A percentile compares a stretch with the other conserved stretches of the same genome.
These are phyloP conservation scores for Benincasa hispida DNA, from an alignment of 306 rosid genomes.

Conservation along the genomic window DNA sequence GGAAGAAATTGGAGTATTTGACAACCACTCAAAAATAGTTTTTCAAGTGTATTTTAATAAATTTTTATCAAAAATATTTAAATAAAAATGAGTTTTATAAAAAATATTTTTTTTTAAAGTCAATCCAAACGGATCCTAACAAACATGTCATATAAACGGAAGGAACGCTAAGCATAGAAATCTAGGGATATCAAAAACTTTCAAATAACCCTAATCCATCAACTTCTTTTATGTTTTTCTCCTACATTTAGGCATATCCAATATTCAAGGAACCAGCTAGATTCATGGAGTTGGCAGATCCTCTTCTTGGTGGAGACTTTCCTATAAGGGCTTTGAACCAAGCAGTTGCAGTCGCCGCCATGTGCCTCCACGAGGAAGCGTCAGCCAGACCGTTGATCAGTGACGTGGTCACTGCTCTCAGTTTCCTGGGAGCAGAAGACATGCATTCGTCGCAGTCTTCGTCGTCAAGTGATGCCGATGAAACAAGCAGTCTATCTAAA, in stretches of 20 bases:
- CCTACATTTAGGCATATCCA: slow-evolving; percentile 45
- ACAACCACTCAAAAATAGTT: too few relatives aligned
- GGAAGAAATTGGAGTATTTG: too few relatives aligned
- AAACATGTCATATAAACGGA: too few relatives aligned
- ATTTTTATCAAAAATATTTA: too few relatives aligned
- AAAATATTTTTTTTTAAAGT: too few relatives aligned
- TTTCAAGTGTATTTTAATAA: too few relatives aligned
- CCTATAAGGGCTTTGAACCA: slow-evolving; percentile 56
- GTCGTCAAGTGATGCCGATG: not conserved
- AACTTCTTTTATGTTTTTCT: not conserved
- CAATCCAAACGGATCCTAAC: too few relatives aligned
- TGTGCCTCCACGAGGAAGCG: slow-evolving; percentile 86
- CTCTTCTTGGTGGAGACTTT: slow-evolving; percentile 30
- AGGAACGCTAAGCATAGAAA: too few relatives aligned
- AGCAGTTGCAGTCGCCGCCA: slow-evolving; percentile 92
- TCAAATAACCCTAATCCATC: not conserved
- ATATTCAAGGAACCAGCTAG: slow-evolving; percentile 45
- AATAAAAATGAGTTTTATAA: too few relatives aligned
- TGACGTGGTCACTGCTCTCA: slow-evolving; percentile 82
- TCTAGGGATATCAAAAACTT: not conserved
- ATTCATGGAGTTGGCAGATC: slow-evolving; percentile 54
- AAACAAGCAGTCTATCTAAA: not conserved
- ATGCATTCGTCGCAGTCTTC: not conserved
- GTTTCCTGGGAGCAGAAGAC: slow-evolving; percentile 41
- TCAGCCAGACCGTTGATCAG: slow-evolving; percentile 59